Evolutionary conservation across 352 stramenopile genomes (phyloP), one percentile per base, ranked within the genome.

Genomic region (Phytophthora agathidicida): DNA sequence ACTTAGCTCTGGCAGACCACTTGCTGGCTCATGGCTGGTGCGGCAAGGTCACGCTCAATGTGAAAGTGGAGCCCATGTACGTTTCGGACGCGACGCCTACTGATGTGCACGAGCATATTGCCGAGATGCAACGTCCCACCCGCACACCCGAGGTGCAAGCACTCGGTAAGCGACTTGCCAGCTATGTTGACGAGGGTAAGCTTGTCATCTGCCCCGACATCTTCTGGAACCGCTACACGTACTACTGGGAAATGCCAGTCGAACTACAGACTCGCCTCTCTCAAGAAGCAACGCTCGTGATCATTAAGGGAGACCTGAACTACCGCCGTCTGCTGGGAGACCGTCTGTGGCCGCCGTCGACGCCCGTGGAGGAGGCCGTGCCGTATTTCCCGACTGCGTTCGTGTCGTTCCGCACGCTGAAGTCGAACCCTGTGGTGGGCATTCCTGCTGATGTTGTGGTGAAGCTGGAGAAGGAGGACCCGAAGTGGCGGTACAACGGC

Each of bases 261-360:
- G 52, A 76, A 17, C 36, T 91, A 13, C 51, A 63, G 5, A 63
- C 27, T 19, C 62, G 66, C 0, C 16, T 92, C 1, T 31, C 38
- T 4, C 43, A 14, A 0, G 70, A 85, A 7, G 71, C 78, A 22
- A 73, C 91, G 41, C 77, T 99, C 28, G 91, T 97, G 44, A 98
- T 99, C 72, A 80, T 98, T 13, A 99, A 99, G 68, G 96, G 97
- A n/a, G 96, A 99, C 71, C 90, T 97, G 28, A 99, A 99, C 71
- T 99, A 99, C 73, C 84, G 97, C 14, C 88, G 97, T 6, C 65
- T 99, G 11, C 68, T 99, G 2, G 94, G 96, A 3, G 97, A 99
- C 67, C 81, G 93, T 30, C 71, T 91, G 55, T 99, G 95, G 95
- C 76, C 80, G 7, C 77, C 89, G 24, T 81, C 85, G 24, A 94